Evolutionary conservation across 164 flowering plant species (phyloP).

Genomic region (Taxillus chinensis): DNA sequence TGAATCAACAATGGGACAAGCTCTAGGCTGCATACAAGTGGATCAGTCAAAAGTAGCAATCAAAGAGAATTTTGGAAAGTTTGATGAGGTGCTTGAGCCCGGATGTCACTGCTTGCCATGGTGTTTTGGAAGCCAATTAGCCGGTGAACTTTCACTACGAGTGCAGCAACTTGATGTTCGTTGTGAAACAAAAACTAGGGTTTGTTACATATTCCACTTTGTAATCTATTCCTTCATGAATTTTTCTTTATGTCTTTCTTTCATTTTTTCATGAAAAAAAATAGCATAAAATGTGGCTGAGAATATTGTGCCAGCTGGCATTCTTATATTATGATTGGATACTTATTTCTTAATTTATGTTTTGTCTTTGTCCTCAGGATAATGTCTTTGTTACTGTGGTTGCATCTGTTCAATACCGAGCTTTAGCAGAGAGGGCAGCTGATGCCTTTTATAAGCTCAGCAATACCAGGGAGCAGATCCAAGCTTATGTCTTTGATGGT

Average conservation of each 20-base stretch:
- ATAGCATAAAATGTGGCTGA: no score
- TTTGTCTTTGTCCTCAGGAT: slow-evolving; percentile 17
- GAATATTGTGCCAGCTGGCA: no score
- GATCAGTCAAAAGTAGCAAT: not conserved
- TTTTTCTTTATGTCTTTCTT: no score
- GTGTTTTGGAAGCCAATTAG: not conserved
- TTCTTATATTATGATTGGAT: no score
- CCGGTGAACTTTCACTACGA: not conserved
- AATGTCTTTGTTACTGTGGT: slow-evolving; percentile 33
- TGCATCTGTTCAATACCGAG: slow-evolving; percentile 33
- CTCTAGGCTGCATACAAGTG: not conserved
- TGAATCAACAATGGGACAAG: not conserved
- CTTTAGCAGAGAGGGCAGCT: slow-evolving; percentile 23
- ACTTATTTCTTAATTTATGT: no score
- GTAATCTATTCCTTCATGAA: no score
- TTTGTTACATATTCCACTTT: not conserved
- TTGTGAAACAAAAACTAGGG: not conserved
- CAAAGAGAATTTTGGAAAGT: not conserved
- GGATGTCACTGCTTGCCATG: not conserved
- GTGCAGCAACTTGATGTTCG: not conserved
- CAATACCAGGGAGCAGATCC: slow-evolving; percentile 27
- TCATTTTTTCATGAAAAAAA: no score
- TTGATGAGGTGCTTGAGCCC: not conserved
- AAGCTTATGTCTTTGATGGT: slow-evolving; percentile 36
- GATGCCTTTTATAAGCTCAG: slow-evolving; percentile 32